These are phyloP conservation scores for Cochlearia excelsa DNA, from an alignment of 345 rosid genomes.

Conservation along the genomic window DNA sequence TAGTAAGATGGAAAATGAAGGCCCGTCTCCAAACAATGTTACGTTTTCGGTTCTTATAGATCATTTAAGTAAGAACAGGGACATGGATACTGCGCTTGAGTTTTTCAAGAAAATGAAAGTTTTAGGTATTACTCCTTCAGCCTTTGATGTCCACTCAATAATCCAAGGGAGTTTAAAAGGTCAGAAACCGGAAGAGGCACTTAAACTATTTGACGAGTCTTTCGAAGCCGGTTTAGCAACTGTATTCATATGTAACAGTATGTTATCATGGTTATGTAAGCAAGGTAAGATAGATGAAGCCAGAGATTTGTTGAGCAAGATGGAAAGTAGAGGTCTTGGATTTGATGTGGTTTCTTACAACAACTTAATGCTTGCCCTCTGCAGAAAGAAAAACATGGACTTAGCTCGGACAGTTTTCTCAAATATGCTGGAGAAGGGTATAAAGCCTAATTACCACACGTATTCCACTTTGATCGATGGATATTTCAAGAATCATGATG, in stretches of 20 bases:
- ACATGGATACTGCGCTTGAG: slow-evolving; percentile 55
- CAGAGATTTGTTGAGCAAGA: slow-evolving; percentile 50
- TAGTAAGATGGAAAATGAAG: slow-evolving; percentile 50
- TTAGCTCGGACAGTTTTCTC: slow-evolving; percentile 43
- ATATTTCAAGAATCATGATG: slow-evolving; percentile 50
- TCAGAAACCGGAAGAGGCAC: slow-evolving; percentile 44
- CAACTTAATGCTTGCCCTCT: slow-evolving; percentile 54
- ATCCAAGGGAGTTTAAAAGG: slow-evolving; percentile 51
- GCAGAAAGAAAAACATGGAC: slow-evolving; percentile 47
- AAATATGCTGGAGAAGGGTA: slow-evolving; percentile 48
- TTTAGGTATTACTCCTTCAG: slow-evolving; percentile 45
- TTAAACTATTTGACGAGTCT: slow-evolving; percentile 54
- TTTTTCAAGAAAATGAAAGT: slow-evolving; percentile 59
- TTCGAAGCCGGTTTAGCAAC: slow-evolving; percentile 50
- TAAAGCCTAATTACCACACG: slow-evolving; percentile 57
- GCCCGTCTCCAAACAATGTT: slow-evolving; percentile 55
- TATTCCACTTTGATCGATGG: slow-evolving; percentile 67
- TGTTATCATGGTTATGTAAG: slow-evolving; percentile 53
- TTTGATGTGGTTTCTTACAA: slow-evolving; percentile 63
- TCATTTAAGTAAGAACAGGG: slow-evolving; percentile 53
- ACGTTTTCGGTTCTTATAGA: slow-evolving; percentile 67
- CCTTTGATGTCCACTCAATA: slow-evolving; percentile 51
- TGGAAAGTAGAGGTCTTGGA: slow-evolving; percentile 44
- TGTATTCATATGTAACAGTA: slow-evolving; percentile 48
- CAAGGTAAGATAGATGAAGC: slow-evolving; percentile 58